phyloP scores from a whole-genome alignment of 2,329 filamentous ascomycete species.

The Beauveria varroae region DNA sequence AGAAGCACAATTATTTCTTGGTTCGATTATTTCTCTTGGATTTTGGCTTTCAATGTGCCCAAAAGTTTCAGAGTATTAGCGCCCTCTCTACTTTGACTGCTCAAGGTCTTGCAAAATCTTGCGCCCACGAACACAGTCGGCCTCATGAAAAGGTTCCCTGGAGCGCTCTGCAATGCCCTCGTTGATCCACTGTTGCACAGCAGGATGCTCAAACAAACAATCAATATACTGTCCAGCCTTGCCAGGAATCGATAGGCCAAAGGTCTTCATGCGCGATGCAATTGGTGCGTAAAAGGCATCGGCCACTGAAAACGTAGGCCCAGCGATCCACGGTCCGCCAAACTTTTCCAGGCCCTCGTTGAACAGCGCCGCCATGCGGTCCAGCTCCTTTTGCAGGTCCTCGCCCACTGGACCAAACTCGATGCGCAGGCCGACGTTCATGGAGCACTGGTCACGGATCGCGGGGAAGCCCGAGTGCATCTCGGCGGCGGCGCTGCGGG shows the following conservation, averaged over 20 bases:
- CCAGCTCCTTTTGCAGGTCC: conserved; percentile 27
- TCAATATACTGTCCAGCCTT: conserved; percentile 26
- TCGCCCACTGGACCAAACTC: conserved; percentile 22
- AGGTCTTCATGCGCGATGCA: conserved; percentile 32
- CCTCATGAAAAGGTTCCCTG: conserved; percentile 29
- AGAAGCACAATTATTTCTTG: neutral
- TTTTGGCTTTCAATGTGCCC: neutral
- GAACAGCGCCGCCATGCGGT: conserved; percentile 30
- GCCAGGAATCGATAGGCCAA: conserved; percentile 24
- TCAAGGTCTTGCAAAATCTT: conserved; percentile 24
- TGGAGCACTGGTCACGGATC: conserved; percentile 33
- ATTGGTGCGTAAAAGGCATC: conserved; percentile 37
- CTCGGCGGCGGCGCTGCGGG: conserved; percentile 35
- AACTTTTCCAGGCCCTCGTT: conserved; percentile 30
- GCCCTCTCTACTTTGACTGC: neutral
- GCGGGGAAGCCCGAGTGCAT: conserved; percentile 38
- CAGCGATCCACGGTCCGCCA: conserved; percentile 34
- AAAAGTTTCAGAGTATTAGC: neutral
- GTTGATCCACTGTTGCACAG: conserved; percentile 30
- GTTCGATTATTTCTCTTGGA: neutral
- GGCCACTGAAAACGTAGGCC: conserved; percentile 27
- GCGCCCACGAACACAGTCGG: conserved; percentile 26
- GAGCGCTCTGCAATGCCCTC: conserved; percentile 29
- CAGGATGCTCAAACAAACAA: conserved; percentile 26
- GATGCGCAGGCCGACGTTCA: conserved; percentile 34